Percentiles rank a stretch among this genome's conserved stretches.
Conservation (phyloP, 2,329 filamentous ascomycete species). For the Fusarium mangiferae region DNA sequence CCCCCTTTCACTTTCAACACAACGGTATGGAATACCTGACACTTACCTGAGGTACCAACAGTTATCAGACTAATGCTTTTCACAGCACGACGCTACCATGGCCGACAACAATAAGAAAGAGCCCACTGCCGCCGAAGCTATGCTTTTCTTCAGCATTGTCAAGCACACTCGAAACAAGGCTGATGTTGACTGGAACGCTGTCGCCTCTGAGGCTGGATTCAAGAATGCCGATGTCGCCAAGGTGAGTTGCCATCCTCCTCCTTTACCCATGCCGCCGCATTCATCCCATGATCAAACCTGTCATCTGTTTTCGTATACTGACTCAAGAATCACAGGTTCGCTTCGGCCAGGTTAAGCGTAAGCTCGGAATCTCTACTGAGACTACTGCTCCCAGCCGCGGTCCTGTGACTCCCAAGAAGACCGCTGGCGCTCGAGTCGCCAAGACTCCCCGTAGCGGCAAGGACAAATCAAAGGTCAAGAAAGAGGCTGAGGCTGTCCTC, state of each 20-base stretch:
- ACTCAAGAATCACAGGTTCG: slow-evolving; percentile 49
- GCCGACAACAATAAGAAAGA: slow-evolving; percentile 48
- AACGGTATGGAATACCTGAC: background rate
- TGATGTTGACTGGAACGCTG: slow-evolving; percentile 59
- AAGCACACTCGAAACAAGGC: slow-evolving; percentile 56
- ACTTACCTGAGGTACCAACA: background rate
- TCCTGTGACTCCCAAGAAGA: slow-evolving; percentile 39
- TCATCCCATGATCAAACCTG: background rate
- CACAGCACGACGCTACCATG: slow-evolving; percentile 40
- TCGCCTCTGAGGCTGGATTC: slow-evolving; percentile 56
- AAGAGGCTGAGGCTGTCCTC: slow-evolving; percentile 29
- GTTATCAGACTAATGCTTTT: slow-evolving; percentile 1
- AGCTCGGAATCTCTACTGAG: slow-evolving; percentile 53
- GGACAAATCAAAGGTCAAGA: slow-evolving; percentile 36
- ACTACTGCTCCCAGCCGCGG: slow-evolving; percentile 15
- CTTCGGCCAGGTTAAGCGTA: slow-evolving; percentile 62
- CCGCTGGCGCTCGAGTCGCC: slow-evolving; percentile 40
- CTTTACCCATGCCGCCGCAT: background rate
- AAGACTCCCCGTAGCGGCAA: slow-evolving; percentile 46
- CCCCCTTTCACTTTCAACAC: background rate
- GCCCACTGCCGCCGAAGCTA: slow-evolving; percentile 54
- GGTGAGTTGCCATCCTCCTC: slow-evolving; percentile 43
- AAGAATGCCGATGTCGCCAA: slow-evolving; percentile 59
- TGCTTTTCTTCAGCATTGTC: slow-evolving; percentile 58
- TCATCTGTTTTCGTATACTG: background rate